Evolutionary conservation across 2,329 filamentous ascomycete genomes (phyloP).

Genomic region (Chalaropsis thielavioides): DNA sequence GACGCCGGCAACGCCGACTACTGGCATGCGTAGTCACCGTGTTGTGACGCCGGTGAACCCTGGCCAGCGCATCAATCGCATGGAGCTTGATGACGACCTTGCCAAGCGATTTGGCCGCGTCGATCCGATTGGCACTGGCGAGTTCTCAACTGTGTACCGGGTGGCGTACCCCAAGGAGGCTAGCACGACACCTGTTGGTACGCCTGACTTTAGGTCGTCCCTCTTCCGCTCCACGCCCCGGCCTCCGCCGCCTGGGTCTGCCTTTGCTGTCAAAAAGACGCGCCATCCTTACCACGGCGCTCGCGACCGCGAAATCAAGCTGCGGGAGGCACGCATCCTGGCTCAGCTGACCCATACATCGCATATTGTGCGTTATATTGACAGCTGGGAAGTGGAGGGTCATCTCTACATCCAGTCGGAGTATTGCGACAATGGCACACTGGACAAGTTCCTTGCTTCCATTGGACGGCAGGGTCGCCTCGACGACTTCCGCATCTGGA

Average conservation of each 20-base stretch:
- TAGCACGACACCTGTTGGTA: conserved; percentile 11
- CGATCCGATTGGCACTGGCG: conserved; percentile 67
- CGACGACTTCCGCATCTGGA: conserved; percentile 98
- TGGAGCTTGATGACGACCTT: conserved; percentile 58
- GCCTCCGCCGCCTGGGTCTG: conserved; percentile 39
- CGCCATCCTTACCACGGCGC: conserved; percentile 63
- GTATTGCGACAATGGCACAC: conserved; percentile 84
- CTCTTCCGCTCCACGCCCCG: conserved; percentile 36
- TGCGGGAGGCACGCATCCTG: conserved; percentile 71
- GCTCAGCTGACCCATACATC: conserved; percentile 64
- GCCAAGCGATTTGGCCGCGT: conserved; percentile 66
- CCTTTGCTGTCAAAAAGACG: conserved; percentile 91
- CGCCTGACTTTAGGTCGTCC: conserved; percentile 24
- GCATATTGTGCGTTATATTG: conserved; percentile 70
- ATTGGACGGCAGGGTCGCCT: conserved; percentile 72
- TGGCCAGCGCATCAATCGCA: conserved; percentile 46
- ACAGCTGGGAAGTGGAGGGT: conserved; percentile 74
- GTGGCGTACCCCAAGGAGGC: conserved; percentile 37
- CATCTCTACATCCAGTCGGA: conserved; percentile 96
- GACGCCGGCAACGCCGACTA: conserved; percentile 70
- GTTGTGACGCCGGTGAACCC: conserved; percentile 54
- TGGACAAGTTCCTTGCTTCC: conserved; percentile 72
- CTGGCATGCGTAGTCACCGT: conserved; percentile 26
- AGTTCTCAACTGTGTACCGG: conserved; percentile 85
- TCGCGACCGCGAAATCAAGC: conserved; percentile 67